Base-by-base conservation (phyloP, 805 yeast species). In the Schwanniomyces polymorphus region DNA sequence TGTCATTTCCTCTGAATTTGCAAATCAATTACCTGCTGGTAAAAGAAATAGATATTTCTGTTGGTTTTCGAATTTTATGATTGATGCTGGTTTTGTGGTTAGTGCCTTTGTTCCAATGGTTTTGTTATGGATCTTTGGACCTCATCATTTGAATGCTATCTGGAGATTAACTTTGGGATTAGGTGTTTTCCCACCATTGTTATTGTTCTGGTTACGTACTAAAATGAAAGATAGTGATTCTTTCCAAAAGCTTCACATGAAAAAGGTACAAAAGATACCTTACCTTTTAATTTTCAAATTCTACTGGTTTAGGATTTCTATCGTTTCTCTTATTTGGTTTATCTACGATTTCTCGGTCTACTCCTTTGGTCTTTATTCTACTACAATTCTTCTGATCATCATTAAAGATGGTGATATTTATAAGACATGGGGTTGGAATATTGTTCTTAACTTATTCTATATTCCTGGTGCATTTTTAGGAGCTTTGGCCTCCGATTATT, bases 121-220 rank as follows among this genome's bases (percentile, higher is more conserved):
- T 27, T 64, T 88, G 57, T 74, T 90, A 47, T 88, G 94, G 90
- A 91, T 91, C 56, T 89, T 86, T 67, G 76, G 85, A 42, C 74
- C 76, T 25, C 67, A 82, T 42, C 85, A 88, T 61, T 78, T 91
- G 63, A 82, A 81, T 33, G 86, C 87, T 9, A 90, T 92, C 35
- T 92, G 98, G 98, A 85, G 98, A 76, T 74, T 91, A 47, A 83
- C 97, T 9, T 72, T 91, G 34, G 97, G 96, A 33, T 67, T 92
- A 29, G 97, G 97, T 63, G 96, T 92, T 17, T 78, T 92, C 44
- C 91, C 92, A 27, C 97, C 97, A 43, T 58, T 86, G 48, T 74
- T 88, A 1, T 77, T 91, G 54, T 87, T 92, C 61, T 78, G 85
- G 61, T 64, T 91, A 68, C 85, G 98, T 70, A 59, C 87, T 59